Percentiles rank a stretch among this genome's conserved stretches.
Conservation (phyloP, 164 flowering plant species). For the Vitis riparia region DNA sequence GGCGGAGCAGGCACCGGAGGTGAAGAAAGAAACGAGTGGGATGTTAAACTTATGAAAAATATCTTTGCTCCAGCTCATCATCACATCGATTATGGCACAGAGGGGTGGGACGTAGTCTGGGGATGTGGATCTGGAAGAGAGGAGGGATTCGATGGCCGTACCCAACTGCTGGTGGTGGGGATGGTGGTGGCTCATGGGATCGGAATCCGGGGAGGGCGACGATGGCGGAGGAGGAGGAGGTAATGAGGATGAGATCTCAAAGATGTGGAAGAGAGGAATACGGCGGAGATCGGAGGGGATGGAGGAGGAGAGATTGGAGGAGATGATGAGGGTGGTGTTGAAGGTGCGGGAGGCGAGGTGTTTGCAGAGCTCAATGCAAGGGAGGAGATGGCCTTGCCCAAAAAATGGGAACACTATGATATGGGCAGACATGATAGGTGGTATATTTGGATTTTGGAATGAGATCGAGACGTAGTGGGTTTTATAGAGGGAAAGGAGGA, state of each 20-base stretch:
- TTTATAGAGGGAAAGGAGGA: no score
- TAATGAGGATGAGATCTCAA: slow-evolving; percentile 10
- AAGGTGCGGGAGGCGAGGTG: slow-evolving; percentile 13
- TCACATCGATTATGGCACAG: slow-evolving; percentile 31
- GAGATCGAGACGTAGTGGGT: no score
- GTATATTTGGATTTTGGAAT: no score
- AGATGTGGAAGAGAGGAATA: slow-evolving; percentile 11
- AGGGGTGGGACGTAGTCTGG: slow-evolving; percentile 10
- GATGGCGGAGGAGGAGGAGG: neutral
- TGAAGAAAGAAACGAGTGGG: slow-evolving; percentile 28
- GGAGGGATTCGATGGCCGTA: slow-evolving; percentile 9
- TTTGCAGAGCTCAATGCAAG: slow-evolving; percentile 27
- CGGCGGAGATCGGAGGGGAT: slow-evolving; percentile 22
- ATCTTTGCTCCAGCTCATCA: slow-evolving; percentile 20
- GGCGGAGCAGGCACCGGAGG: slow-evolving; percentile 34
- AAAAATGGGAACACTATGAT: slow-evolving; percentile 9
- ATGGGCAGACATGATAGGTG: no score
- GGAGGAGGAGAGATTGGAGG: slow-evolving; percentile 20
- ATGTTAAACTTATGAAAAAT: slow-evolving; percentile 16
- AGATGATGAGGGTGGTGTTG: slow-evolving; percentile 15
- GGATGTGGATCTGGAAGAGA: neutral
- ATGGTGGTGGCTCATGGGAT: slow-evolving; percentile 1
- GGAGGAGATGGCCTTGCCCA: slow-evolving; percentile 32
- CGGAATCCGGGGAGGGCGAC: neutral
- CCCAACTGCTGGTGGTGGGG: slow-evolving; percentile 3